phyloP scores from a whole-genome alignment of 2,329 filamentous ascomycete genomes.

The Talaromyces funiculosus region DNA sequence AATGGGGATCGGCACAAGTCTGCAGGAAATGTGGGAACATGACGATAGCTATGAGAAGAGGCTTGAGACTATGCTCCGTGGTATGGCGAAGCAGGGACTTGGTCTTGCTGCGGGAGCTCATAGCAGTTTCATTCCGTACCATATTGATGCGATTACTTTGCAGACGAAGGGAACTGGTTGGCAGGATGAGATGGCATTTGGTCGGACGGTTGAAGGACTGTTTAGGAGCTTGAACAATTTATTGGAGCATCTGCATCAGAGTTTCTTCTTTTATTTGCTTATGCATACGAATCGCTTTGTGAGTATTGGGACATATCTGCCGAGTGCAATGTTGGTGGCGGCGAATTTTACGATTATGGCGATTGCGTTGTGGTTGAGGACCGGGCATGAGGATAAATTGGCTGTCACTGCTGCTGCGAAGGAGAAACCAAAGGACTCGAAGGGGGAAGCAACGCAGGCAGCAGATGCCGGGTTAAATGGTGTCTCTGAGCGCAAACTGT shows the following conservation, averaged over 20 bases:
- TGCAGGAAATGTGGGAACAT: constrained; percentile 82
- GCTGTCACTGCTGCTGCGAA: neutral
- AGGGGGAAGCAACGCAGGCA: constrained; percentile 15
- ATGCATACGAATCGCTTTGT: constrained; percentile 91
- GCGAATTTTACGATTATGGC: constrained; percentile 94
- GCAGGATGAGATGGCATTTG: constrained; percentile 97
- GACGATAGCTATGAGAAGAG: constrained; percentile 73
- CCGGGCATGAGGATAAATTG: constrained; percentile 51
- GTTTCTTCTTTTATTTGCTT: constrained; percentile 97
- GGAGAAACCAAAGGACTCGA: constrained; percentile 10
- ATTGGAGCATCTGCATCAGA: constrained; percentile 93
- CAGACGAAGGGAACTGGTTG: constrained; percentile 86
- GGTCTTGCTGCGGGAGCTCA: constrained; percentile 87
- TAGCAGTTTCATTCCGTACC: constrained; percentile 94
- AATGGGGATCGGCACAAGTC: constrained; percentile 77
- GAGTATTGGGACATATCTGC: constrained; percentile 94
- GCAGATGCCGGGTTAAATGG: constrained; percentile 18
- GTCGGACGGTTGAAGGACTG: constrained; percentile 79
- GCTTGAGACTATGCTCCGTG: constrained; percentile 79
- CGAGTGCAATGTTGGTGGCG: constrained; percentile 94
- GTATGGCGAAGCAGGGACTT: constrained; percentile 86
- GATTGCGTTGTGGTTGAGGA: constrained; percentile 88
- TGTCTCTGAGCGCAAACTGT: constrained; percentile 36
- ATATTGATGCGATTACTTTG: constrained; percentile 91
- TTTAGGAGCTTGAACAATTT: constrained; percentile 94